Conservation (phyloP, 2,329 filamentous ascomycete genomes). For the Pseudofabraea citricarpa region DNA sequence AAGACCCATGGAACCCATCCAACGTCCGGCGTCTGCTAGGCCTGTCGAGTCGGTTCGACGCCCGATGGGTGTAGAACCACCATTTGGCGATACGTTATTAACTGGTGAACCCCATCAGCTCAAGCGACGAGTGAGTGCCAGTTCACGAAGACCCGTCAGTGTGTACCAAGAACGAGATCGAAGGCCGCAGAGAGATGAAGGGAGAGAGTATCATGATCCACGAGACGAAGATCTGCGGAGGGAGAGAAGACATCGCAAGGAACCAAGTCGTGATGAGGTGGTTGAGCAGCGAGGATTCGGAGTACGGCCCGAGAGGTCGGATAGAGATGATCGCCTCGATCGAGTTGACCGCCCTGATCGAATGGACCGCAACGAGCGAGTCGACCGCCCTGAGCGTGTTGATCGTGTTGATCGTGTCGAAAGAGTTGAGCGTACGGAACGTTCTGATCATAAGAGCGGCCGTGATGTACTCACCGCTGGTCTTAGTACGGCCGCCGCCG, state of each 20-base stretch:
- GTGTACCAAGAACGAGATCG: conserved; percentile 24
- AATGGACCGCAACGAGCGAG: conserved; percentile 1
- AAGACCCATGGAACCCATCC: not conserved
- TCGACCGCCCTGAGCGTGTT: conserved; percentile 6
- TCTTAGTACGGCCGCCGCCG: conserved; percentile 26
- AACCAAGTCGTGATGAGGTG: conserved; percentile 20
- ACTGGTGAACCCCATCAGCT: conserved; percentile 18
- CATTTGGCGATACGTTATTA: conserved; percentile 11
- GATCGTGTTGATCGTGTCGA: conserved; percentile 12
- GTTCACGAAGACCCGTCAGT: conserved; percentile 24
- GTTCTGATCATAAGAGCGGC: conserved; percentile 18
- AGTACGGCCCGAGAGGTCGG: conserved; percentile 13
- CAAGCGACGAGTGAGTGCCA: conserved; percentile 35
- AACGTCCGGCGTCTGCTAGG: conserved; percentile 2
- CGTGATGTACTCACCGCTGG: conserved; percentile 25
- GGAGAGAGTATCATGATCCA: conserved; percentile 20
- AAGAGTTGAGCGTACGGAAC: conserved; percentile 4
- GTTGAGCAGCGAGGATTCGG: conserved; percentile 24
- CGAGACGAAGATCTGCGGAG: conserved; percentile 21
- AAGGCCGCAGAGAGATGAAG: conserved; percentile 19
- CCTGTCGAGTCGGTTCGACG: not conserved
- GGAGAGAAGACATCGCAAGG: conserved; percentile 15
- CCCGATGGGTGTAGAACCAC: conserved; percentile 11
- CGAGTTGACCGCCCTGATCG: conserved; percentile 7
- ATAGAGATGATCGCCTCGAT: conserved; percentile 6